phyloP scores from a whole-genome alignment of 2,329 filamentous ascomycete genomes.

The Sporothrix brasiliensis region DNA sequence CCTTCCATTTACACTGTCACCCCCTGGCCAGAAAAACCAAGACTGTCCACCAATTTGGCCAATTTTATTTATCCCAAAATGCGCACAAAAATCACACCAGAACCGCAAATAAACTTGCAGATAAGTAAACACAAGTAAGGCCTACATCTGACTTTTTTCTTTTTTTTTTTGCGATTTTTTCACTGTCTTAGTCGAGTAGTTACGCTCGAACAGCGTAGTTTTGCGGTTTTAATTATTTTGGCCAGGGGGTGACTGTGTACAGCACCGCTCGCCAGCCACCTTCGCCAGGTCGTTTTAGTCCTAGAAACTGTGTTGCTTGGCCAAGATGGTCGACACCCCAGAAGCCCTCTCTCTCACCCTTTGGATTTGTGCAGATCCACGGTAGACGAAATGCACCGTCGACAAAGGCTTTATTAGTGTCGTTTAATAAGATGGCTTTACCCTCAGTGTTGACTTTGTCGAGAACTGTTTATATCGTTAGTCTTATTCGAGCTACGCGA shows the following conservation, averaged over 20 bases:
- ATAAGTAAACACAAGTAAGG: too few relatives aligned
- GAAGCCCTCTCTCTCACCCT: slow-evolving; percentile 44
- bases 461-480: slow-evolving; percentile 37
- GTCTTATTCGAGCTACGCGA: neutral
- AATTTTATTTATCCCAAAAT: too few relatives aligned
- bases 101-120: too few relatives aligned
- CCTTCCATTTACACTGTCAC: slow-evolving; percentile 33
- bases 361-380: slow-evolving; percentile 44
- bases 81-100: too few relatives aligned
- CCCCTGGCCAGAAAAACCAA: too few relatives aligned
- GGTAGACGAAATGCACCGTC: slow-evolving; percentile 47
- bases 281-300: slow-evolving; percentile 39
- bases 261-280: slow-evolving; percentile 44
- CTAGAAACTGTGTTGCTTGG: slow-evolving; percentile 44
- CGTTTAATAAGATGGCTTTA: slow-evolving; percentile 41
- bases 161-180: too few relatives aligned
- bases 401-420: slow-evolving; percentile 45
- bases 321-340: slow-evolving; percentile 49
- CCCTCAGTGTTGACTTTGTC: slow-evolving; percentile 39
- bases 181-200: too few relatives aligned
- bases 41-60: too few relatives aligned
- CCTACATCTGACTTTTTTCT: too few relatives aligned
- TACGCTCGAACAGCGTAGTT: too few relatives aligned
- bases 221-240: too few relatives aligned
- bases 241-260: too few relatives aligned